A percentile compares a stretch with the other conserved stretches of the same genome.
Conservation (phyloP, 495 filamentous ascomycete species). For the Penicillium ochrochloron region DNA sequence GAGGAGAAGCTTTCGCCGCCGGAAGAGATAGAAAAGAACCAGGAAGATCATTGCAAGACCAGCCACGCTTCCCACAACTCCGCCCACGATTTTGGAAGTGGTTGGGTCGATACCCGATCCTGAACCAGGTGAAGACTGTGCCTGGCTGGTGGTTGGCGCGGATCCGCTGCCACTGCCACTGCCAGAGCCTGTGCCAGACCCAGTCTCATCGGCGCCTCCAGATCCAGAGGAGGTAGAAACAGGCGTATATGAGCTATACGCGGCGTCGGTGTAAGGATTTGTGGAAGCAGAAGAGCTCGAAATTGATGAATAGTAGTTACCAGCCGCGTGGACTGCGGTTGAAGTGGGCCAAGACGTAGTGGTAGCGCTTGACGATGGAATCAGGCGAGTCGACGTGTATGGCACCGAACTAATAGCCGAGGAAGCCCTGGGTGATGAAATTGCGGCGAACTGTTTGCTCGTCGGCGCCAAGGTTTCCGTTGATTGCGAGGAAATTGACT, state of each 20-base stretch:
- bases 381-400: conserved; percentile 22
- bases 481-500: conserved; percentile 8
- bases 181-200: conserved; percentile 12
- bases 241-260: not conserved
- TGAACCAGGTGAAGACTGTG: conserved; percentile 25
- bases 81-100: conserved; percentile 58
- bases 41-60: conserved; percentile 63
- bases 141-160: conserved; percentile 23
- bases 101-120: conserved; percentile 26
- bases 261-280: not conserved
- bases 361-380: conserved; percentile 20
- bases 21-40: conserved; percentile 57
- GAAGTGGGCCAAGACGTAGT: conserved; percentile 15
- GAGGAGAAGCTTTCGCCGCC: conserved; percentile 50
- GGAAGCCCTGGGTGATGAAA: conserved; percentile 18
- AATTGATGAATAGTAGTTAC: conserved; percentile 5
- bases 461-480: not conserved
- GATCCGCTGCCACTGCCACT: conserved; percentile 18
- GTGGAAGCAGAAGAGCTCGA: not conserved
- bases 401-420: conserved; percentile 15
- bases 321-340: conserved; percentile 7
- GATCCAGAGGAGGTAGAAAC: conserved; percentile 17
- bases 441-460: not conserved
- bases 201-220: conserved; percentile 16
- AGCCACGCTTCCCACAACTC: conserved; percentile 68